Conservation (phyloP, 2,329 filamentous ascomycete genomes). For the Colletotrichum eremochloae region DNA sequence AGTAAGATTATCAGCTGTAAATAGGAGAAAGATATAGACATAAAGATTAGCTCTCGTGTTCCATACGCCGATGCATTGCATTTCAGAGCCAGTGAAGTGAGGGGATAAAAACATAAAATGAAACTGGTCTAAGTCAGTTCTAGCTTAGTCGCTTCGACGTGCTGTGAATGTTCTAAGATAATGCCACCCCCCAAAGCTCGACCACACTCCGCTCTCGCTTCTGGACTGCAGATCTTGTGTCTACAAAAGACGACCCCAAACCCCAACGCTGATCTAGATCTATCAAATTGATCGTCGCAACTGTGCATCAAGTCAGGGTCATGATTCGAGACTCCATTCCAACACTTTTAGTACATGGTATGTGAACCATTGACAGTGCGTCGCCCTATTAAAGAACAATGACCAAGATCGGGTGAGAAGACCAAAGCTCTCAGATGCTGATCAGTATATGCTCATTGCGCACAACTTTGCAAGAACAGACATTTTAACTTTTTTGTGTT, state of each 20-base stretch:
- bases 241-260: background rate
- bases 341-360: background rate
- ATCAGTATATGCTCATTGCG: background rate
- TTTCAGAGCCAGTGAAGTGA: too few species aligned
- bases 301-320: background rate
- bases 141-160: background rate
- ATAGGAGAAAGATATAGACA: too few species aligned
- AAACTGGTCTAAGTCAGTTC: background rate
- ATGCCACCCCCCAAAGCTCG: background rate
- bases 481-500: background rate
- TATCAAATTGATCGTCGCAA: background rate
- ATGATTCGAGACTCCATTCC: background rate
- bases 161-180: background rate
- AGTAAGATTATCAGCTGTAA: too few species aligned
- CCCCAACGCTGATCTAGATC: too few species aligned
- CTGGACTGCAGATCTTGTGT: background rate
- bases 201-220: background rate
- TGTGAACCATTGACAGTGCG: background rate
- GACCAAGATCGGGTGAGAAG: background rate
- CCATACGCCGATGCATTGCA: too few species aligned
- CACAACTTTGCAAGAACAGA: background rate
- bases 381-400: background rate
- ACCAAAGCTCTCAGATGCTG: conserved; percentile 1
- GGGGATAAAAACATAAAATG: too few species aligned
- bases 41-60: too few species aligned